Evolutionary conservation across 371 early-diverging fungal species (phyloP).

Genomic region (Apophysomyces variabilis): DNA sequence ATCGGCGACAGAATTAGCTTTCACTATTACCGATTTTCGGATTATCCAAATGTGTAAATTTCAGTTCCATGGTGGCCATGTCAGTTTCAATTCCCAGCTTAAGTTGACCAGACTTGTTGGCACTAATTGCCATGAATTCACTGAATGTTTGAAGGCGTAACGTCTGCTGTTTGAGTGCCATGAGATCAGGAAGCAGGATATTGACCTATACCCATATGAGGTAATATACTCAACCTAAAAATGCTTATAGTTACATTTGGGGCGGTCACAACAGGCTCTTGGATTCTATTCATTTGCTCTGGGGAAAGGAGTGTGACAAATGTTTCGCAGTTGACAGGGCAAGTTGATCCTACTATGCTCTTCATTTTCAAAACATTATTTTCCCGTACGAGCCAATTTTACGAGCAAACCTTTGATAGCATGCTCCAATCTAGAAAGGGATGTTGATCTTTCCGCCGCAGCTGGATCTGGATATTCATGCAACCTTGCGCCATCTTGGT

Average conservation of each 20-base stretch:
- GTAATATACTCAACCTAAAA: neutral
- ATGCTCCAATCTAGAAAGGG: constrained; percentile 44
- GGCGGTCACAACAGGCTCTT: constrained; percentile 18
- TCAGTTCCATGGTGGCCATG: constrained; percentile 48
- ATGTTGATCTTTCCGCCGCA: constrained; percentile 46
- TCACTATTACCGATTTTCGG: constrained; percentile 48
- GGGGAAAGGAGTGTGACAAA: constrained; percentile 17
- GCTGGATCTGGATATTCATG: constrained; percentile 37
- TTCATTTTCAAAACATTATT: constrained; percentile 15
- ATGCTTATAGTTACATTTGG: constrained; percentile 23
- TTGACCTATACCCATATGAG: constrained; percentile 38
- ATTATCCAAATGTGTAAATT: constrained; percentile 50
- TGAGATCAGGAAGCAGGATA: constrained; percentile 55
- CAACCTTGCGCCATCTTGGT: constrained; percentile 46
- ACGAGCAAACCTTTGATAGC: constrained; percentile 24
- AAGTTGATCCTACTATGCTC: constrained; percentile 14
- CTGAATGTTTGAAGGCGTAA: constrained; percentile 52
- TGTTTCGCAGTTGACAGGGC: constrained; percentile 19
- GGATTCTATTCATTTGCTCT: constrained; percentile 19
- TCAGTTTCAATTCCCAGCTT: constrained; percentile 48
- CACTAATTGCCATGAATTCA: constrained; percentile 50
- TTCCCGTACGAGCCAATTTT: constrained; percentile 11
- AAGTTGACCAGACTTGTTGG: constrained; percentile 63
- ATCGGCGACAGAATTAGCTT: neutral
- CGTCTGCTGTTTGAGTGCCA: constrained; percentile 40